Conservation (phyloP, 2,329 filamentous ascomycete genomes). For the Blastomyces emzantsi region DNA sequence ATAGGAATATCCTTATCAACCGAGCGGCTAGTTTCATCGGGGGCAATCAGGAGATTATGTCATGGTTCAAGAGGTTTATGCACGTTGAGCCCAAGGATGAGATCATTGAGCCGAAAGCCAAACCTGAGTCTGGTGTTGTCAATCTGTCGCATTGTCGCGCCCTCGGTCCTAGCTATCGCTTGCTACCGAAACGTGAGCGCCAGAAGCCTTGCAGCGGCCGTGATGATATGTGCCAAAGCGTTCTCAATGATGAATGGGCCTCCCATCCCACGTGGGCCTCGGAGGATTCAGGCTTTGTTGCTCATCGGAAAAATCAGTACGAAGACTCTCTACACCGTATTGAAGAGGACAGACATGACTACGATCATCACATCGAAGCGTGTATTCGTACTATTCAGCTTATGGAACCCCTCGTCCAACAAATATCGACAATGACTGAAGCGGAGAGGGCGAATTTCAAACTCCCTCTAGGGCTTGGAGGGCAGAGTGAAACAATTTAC, state of each 20-base stretch:
- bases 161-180: constrained; percentile 89
- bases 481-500: constrained; percentile 93
- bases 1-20: constrained; percentile 70
- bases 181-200: constrained; percentile 82
- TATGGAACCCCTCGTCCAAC: constrained; percentile 85
- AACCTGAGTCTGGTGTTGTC: constrained; percentile 65
- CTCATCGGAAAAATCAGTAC: constrained; percentile 90
- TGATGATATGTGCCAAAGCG: constrained; percentile 85
- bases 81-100: constrained; percentile 63
- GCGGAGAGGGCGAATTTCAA: constrained; percentile 64
- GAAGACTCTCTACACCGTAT: constrained; percentile 93
- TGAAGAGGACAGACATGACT: constrained; percentile 96
- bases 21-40: constrained; percentile 81
- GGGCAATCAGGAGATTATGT: constrained; percentile 78
- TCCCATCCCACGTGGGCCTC: constrained; percentile 98
- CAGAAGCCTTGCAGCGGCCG: constrained; percentile 88
- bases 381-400: constrained; percentile 93
- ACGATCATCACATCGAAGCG: constrained; percentile 96
- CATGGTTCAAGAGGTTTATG: constrained; percentile 78
- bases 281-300: constrained; percentile 94
- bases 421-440: constrained; percentile 71
- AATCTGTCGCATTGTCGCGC: constrained; percentile 91
- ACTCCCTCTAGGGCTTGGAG: constrained; percentile 74
- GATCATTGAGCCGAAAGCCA: constrained; percentile 66
- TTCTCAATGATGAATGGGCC: constrained; percentile 96